These are phyloP conservation scores for Vicia villosa DNA, from an alignment of 306 rosid genomes.

Conservation along the genomic window DNA sequence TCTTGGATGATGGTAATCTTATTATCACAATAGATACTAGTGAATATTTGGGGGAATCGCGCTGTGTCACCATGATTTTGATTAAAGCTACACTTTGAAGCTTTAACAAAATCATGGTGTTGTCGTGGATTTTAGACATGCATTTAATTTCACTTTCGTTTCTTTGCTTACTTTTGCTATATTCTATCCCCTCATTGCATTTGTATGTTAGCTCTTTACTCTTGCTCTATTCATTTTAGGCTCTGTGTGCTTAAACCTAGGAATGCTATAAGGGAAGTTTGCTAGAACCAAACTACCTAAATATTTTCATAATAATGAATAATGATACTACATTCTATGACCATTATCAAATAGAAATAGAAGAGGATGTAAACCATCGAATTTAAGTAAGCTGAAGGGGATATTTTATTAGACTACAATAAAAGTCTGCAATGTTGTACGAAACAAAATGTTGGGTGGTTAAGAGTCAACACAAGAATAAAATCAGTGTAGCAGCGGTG, in stretches of 20 bases:
- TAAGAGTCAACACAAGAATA: too few species aligned
- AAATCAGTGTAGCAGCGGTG: too few species aligned
- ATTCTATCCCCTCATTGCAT: slow-evolving; percentile 17
- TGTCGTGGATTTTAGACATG: neutral
- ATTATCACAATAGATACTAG: neutral
- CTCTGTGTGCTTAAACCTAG: slow-evolving; percentile 22
- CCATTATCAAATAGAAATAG: neutral
- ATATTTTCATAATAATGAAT: slow-evolving; percentile 1
- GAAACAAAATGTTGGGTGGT: too few species aligned
- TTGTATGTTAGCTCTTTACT: neutral
- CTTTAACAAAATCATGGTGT: neutral
- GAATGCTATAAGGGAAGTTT: slow-evolving; percentile 6
- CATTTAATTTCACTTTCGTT: neutral
- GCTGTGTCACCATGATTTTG: neutral
- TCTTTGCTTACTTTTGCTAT: neutral
- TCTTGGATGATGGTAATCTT: slow-evolving; percentile 63
- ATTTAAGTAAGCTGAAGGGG: too few species aligned
- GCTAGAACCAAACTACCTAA: slow-evolving; percentile 5
- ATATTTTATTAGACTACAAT: too few species aligned
- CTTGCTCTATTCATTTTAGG: neutral
- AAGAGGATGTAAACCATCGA: too few species aligned
- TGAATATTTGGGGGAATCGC: neutral
- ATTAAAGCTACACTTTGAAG: neutral
- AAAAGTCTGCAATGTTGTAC: too few species aligned
- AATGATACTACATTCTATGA: neutral